Conservation (phyloP, 2,329 filamentous ascomycete species). For the Ophiostoma novo-ulmi region DNA sequence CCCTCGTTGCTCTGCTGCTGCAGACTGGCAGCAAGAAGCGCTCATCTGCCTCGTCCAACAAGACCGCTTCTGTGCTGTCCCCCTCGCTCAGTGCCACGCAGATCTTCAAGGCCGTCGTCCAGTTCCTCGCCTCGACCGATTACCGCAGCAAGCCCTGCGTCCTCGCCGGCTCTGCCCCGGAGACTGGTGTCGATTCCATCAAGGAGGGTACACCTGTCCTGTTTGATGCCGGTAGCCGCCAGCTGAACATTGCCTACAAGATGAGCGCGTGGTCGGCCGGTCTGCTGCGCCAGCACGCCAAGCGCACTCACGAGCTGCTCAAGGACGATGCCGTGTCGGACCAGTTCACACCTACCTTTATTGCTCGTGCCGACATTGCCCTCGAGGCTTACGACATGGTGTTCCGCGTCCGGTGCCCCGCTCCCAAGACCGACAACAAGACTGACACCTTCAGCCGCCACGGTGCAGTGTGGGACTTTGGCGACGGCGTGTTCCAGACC, state of each 20-base stretch:
- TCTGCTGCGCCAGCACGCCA: slow-evolving; percentile 68
- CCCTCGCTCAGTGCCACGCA: slow-evolving; percentile 83
- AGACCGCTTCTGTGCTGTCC: slow-evolving; percentile 52
- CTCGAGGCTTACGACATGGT: slow-evolving; percentile 53
- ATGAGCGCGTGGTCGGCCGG: slow-evolving; percentile 82
- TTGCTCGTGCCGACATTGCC: slow-evolving; percentile 53
- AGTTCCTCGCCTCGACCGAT: slow-evolving; percentile 73
- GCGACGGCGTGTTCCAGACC: slow-evolving; percentile 56
- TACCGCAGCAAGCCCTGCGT: slow-evolving; percentile 61
- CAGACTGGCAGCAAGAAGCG: slow-evolving; percentile 57
- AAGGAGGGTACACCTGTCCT: slow-evolving; percentile 59
- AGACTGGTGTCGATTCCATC: slow-evolving; percentile 31
- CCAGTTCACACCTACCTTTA: slow-evolving; percentile 82
- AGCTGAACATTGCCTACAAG: slow-evolving; percentile 81
- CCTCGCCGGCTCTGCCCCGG: slow-evolving; percentile 44
- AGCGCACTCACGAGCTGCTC: slow-evolving; percentile 66
- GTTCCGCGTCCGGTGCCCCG: slow-evolving; percentile 34
- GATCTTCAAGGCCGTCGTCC: slow-evolving; percentile 89
- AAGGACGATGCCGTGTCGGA: slow-evolving; percentile 62
- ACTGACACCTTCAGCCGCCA: slow-evolving; percentile 34
- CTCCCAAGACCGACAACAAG: not conserved
- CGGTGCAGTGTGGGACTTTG: slow-evolving; percentile 43
- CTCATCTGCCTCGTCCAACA: slow-evolving; percentile 37
- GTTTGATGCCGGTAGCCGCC: slow-evolving; percentile 65
- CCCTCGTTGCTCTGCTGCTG: slow-evolving; percentile 73